These are phyloP conservation scores for Fragaria iinumae DNA, from an alignment of 306 rosid species.

Conservation along the genomic window DNA sequence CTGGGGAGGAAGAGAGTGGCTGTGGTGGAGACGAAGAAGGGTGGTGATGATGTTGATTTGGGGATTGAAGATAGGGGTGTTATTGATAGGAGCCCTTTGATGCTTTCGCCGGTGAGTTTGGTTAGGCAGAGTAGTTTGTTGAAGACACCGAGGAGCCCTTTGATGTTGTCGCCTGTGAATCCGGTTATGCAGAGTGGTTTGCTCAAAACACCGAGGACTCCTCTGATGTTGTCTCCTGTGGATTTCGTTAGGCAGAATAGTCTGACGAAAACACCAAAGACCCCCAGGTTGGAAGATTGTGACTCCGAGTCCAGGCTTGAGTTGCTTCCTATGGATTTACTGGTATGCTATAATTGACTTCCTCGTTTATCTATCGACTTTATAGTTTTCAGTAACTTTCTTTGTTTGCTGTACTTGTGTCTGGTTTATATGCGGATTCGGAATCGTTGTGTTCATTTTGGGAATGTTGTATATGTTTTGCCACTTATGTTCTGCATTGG, in stretches of 20 bases:
- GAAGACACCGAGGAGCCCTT: conserved; percentile 49
- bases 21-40: conserved; percentile 38
- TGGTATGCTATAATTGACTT: conserved; percentile 44
- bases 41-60: conserved; percentile 15
- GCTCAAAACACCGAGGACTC: conserved; percentile 42
- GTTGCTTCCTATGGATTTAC: conserved; percentile 78
- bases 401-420: neutral
- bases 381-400: neutral
- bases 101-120: conserved; percentile 47
- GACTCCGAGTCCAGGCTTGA: conserved; percentile 68
- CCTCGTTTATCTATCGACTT: too few relatives aligned
- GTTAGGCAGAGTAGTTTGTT: conserved; percentile 3
- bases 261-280: conserved; percentile 59
- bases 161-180: conserved; percentile 53
- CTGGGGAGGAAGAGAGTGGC: conserved; percentile 66
- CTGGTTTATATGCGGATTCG: neutral
- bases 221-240: conserved; percentile 75
- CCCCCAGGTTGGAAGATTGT: conserved; percentile 57
- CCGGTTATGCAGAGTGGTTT: neutral
- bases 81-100: conserved; percentile 60
- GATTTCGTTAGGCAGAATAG: conserved; percentile 49
- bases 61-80: conserved; percentile 34
- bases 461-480: neutral
- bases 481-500: neutral
- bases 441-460: neutral